A percentile compares a stretch with the other conserved stretches of the same genome.
Evolutionary conservation across 805 yeast genomes (phyloP).

Genomic region (Naumovozyma baii): DNA sequence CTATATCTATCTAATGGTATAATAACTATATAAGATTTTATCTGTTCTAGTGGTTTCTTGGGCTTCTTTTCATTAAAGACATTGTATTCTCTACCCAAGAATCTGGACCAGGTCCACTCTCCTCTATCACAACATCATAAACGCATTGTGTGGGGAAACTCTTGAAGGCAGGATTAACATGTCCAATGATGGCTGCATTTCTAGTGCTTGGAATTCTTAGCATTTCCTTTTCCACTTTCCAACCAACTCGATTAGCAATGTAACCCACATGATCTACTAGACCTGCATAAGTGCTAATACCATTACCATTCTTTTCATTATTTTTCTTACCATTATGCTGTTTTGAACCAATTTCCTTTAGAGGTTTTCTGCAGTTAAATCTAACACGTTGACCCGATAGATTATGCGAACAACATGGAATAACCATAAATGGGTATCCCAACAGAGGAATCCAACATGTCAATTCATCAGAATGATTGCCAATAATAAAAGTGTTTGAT

Average conservation of each 20-base stretch:
- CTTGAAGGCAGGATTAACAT: conserved; percentile 30
- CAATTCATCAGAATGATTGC: conserved; percentile 90
- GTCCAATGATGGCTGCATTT: conserved; percentile 81
- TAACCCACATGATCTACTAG: conserved; percentile 78
- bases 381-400: conserved; percentile 67
- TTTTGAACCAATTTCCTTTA: conserved; percentile 4
- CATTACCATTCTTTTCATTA: conserved; percentile 9
- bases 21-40: too few species aligned
- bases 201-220: conserved; percentile 88
- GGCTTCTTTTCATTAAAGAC: conserved; percentile 57
- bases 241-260: conserved; percentile 59
- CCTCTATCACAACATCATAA: conserved; percentile 54
- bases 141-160: conserved; percentile 32
- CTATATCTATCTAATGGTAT: too few species aligned
- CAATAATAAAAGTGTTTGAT: conserved; percentile 68
- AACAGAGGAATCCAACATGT: conserved; percentile 92
- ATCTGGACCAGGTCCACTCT: conserved; percentile 72
- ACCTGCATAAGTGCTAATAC: conserved; percentile 66
- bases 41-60: conserved; percentile 63
- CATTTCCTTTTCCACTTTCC: conserved; percentile 81
- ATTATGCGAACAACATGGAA: conserved; percentile 92
- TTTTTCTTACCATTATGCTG: conserved; percentile 8
- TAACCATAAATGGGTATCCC: conserved; percentile 79
- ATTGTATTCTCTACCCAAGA: conserved; percentile 82
- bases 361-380: conserved; percentile 39